phyloP scores from a whole-genome alignment of 345 rosid species.

The Eucalyptus pumila region DNA sequence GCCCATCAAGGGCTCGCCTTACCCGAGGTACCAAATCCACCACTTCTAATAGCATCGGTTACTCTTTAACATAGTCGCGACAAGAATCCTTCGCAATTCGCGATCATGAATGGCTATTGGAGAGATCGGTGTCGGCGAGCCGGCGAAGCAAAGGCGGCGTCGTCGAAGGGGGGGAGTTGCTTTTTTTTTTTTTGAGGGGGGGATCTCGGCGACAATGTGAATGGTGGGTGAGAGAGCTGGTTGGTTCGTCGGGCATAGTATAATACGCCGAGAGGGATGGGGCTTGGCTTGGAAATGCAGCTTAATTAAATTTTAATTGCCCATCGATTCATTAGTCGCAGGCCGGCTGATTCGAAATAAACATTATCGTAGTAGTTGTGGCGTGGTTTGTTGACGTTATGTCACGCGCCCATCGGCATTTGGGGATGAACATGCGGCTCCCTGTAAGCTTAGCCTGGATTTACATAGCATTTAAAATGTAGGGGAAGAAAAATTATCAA shows the following conservation, averaged over 20 bases:
- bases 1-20: conserved; percentile 78
- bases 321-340: not conserved
- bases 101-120: not conserved
- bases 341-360: not conserved
- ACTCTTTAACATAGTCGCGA: not conserved
- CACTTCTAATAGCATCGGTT: not conserved
- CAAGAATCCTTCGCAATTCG: not conserved
- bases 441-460: not conserved
- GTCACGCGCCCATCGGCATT: not conserved
- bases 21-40: conserved; percentile 35
- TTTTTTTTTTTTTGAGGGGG: not conserved
- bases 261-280: not conserved
- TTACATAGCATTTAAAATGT: not conserved
- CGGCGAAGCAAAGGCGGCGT: rapidly evolving
- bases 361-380: not conserved
- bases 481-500: not conserved
- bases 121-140: not conserved
- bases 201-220: not conserved
- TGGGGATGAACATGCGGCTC: not conserved
- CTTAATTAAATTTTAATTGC: not conserved
- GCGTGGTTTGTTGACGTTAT: not conserved
- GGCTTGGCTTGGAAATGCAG: not conserved
- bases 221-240: not conserved
- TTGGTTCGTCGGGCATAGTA: not conserved
- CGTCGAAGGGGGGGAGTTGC: not conserved